Evolutionary conservation across 2,329 filamentous ascomycete genomes (phyloP), one percentile per base, ranked within the genome.

Genomic region (Daldinia eschscholtzii): DNA sequence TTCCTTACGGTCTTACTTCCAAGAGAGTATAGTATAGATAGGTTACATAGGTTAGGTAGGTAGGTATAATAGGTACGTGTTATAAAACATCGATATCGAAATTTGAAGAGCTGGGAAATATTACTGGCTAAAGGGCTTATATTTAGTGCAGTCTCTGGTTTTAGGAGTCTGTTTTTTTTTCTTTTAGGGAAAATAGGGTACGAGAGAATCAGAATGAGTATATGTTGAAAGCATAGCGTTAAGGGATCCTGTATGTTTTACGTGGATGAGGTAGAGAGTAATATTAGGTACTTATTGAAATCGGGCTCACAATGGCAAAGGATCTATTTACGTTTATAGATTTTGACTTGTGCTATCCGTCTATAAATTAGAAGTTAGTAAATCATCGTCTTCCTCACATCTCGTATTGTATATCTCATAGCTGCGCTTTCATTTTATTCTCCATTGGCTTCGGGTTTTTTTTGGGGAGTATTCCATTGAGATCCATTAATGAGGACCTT

Each of bases 1-100:
- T 48, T 15, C 12, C 44, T 44, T 18, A 20, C 20, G 3, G 1
- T 35, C 33, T 18, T 28, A n/a, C 2, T 28, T 15, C 13, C 26
- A 52, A 33, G 28, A n/a, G 28, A 9, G 46, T 50, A 50, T 33
- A 15, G 46, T 50, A 50, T 33, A 52, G 46, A 30, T 48, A 50
- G 46, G 44, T 30, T 18, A 35, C 2, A n/a, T 48, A 44, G n/a
- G 6, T 5, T 46, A 26, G 20, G 4, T 46, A 26, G 20, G 4
- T 46, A 46, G 44, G 20, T 28, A 48, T 23, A 26, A 52, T 33
- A 52, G 18, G 18, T 26, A 52, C 33, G 18, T 26, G 26, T 52
- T 52, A 52, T 18, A 10, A 52, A 52, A 26, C 3, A 52, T 52
- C 26, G 10, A 52, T 52, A 52, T 33, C 15, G 18, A 48, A 5